Base-by-base conservation (phyloP, 345 rosid genomes). In the Brassica cretica region DNA sequence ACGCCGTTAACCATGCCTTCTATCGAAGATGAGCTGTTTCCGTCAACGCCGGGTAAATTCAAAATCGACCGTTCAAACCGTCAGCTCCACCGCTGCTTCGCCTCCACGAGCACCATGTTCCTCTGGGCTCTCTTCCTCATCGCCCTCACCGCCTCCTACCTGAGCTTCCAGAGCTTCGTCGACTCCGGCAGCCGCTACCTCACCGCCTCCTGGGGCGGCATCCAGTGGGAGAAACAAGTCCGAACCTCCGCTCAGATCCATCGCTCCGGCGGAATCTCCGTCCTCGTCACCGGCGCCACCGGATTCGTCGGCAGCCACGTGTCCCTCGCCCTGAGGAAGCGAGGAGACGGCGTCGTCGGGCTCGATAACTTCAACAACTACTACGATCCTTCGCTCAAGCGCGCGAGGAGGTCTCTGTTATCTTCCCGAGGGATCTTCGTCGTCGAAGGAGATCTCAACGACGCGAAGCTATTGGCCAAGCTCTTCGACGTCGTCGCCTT, bases 1-100 rank as follows among this genome's bases (percentile, higher is more conserved):
- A 41, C 7, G 41, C 25, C 29, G 19, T 25, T 61, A 61, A 78
- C 70, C 62, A 93, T 91, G 97, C 93, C 93, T 59, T 89, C 90
- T 0, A 76, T 90, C 27, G 90, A 91, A 72, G 94, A 89, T 21
- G 94, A 90, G 76, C 76, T 90, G 74, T 91, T 90, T 76, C 97
- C 97, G 19, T 90, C 98, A 25, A 93, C 98, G 61, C 94, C 98
- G 1, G 97, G 97, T 0, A 93, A 93, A 84, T 87, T 93, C 87
- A 93, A 93, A 85, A 87, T 89, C 85, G 95, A 88, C 12, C 79
- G 93, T 67, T 69, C 76, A 14, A 71, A 81, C 80, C 91, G 98
- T 0, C 98, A 90, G 55, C 85, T 93, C 74, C 85, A 90, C 77
- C 91, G 98, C 0, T 91, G 94, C 70, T 90, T 93, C 76, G 82